These are phyloP conservation scores for Aquilaria sinensis DNA, from an alignment of 345 rosid genomes.

Conservation along the genomic window DNA sequence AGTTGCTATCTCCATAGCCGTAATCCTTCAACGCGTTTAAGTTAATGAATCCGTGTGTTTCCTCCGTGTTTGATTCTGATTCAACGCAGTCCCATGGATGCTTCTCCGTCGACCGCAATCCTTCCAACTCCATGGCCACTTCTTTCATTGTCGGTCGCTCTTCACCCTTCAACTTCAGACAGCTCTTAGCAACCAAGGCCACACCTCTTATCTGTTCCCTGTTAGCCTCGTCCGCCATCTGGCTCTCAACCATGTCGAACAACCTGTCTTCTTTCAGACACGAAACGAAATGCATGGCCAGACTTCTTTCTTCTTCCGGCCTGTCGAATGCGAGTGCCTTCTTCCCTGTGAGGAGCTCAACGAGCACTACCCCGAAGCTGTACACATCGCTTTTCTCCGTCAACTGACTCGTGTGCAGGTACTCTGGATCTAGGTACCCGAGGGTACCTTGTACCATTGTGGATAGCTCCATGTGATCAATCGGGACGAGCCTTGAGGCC, in stretches of 20 bases:
- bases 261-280: slow-evolving; percentile 20
- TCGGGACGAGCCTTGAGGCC: slow-evolving; percentile 31
- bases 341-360: slow-evolving; percentile 35
- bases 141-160: slow-evolving; percentile 43
- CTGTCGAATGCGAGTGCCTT: slow-evolving; percentile 19
- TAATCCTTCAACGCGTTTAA: too few species aligned
- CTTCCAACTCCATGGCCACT: slow-evolving; percentile 26
- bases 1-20: too few species aligned
- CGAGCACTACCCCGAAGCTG: slow-evolving; percentile 41
- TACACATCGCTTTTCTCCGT: slow-evolving; percentile 50
- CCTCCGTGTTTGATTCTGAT: neutral
- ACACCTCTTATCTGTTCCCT: slow-evolving; percentile 17
- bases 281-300: slow-evolving; percentile 24
- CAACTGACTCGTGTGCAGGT: slow-evolving; percentile 27
- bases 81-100: slow-evolving; percentile 6
- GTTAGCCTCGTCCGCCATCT: slow-evolving; percentile 4
- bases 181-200: slow-evolving; percentile 29
- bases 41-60: slow-evolving; percentile 10
- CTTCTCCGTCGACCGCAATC: neutral
- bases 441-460: slow-evolving; percentile 44
- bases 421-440: slow-evolving; percentile 41
- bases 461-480: slow-evolving; percentile 36
- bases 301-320: slow-evolving; percentile 20
- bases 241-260: slow-evolving; percentile 21
- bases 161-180: slow-evolving; percentile 28